Evolutionary conservation across 2,329 filamentous ascomycete species (phyloP), one percentile per base, ranked within the genome.

Genomic region (Cladosporium colombiae): DNA sequence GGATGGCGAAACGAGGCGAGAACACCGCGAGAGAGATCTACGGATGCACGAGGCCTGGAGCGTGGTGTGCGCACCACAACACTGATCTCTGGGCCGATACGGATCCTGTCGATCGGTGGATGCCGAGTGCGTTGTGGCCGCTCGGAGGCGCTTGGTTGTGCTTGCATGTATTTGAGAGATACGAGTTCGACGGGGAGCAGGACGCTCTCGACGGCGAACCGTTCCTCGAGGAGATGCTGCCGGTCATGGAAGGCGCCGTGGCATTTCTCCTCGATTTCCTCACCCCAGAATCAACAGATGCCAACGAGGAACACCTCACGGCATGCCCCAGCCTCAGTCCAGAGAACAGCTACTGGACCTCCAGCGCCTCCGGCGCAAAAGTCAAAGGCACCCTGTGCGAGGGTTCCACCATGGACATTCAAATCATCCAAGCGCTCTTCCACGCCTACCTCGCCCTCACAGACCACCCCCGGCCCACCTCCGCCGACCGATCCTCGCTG

Each of bases 41-140:
- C 49, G 49, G 49, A 13, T 23, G 57, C 57, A 55, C 65, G 65
- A 10, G 72, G 5, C 69, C 65, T 2, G 58, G 69, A n/a, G 74
- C 74, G 0, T 76, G 71, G 68, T 70, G 70, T 58, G 62, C 65
- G 3, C 74, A 76, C 49, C 73, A 75, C 57, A 72, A 69, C 25
- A 74, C 73, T 1, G 74, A 76, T 27, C 61, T 75, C 0, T 75
- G 71, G 68, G 74, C 68, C 0, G 72, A 75, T 60, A 69, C 72
- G 3, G 71, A 67, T 23, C 69, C 70, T 7, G 70, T 69, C 23
- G 72, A 73, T 61, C 66, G 67, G 8, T 73, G 70, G 66, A 71
- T 71, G 56, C 73, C 74, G 1, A 67, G 69, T 1, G 72, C 70
- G 0, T 65, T 74, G 5, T 76, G 74, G 74, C 71, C 72, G 0